Evolutionary conservation across 1,284 basidiomycete species (phyloP), one percentile per base, ranked within the genome.

Genomic region (Tylopilus sp.): DNA sequence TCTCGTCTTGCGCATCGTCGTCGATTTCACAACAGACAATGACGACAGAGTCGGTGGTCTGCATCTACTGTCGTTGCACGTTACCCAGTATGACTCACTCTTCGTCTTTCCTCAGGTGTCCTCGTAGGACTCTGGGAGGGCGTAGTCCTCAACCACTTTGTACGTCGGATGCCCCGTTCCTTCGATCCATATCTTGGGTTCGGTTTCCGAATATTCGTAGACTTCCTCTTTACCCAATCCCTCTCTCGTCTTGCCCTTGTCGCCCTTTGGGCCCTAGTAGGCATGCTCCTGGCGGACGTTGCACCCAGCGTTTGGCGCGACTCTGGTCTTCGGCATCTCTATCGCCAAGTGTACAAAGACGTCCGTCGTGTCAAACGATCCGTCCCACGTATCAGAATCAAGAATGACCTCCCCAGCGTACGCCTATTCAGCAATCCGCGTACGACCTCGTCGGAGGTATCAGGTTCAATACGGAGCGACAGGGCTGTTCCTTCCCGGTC

Each of bases 71-170:
- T 23, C 21, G 21, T 23, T 23, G 21, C 21, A 18, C 9, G 33
- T 34, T 26, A 35, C 11, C 37, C 37, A 21, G n/a, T 29, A 31
- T 55, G 29, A 48, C 18, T 18, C 40, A 15, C 35, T 36, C 13
- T 13, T 43, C 23, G 26, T 44, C 59, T 58, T 71, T 51, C 72
- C 56, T 71, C 67, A 51, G 79, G 79, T 13, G 78, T 79, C 11
- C 74, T 88, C 51, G 71, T 88, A 44, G 85, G 85, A 13, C 66
- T 88, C 19, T 88, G 85, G 84, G 86, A 88, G 66, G 85, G 85
- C 38, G 75, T 85, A 19, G 78, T 87, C 36, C 73, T 86, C 46
- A 78, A 80, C 41, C 85, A 87, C 59, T 87, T 86, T 63, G 64
- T 84, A 53, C 74, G 75, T 53, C 84, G 84, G 61, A 74, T 74